Base-by-base conservation (phyloP, 306 rosid genomes). In the Prunus fruticosa region DNA sequence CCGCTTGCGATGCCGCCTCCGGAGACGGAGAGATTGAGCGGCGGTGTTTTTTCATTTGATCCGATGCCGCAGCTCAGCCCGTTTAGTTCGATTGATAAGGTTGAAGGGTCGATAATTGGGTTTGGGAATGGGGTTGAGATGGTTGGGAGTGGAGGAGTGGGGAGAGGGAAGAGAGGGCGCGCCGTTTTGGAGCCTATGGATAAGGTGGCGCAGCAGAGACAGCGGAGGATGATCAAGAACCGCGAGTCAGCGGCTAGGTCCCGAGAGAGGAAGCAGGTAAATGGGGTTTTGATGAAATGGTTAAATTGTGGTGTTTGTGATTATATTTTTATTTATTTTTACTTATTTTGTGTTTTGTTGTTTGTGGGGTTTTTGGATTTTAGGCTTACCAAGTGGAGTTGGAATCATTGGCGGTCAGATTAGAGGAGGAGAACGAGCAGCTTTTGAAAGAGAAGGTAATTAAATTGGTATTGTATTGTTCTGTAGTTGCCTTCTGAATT, bases 331-430 rank as follows among this genome's bases (percentile, higher is more conserved):
- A 0, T 3, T 34, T 5, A 32, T 38, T 8, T 5, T 18, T 16
- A 5, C 25, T 38, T 19, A 64, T 18, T 56, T 45, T 67, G 71
- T 28, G 23, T 11, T 43, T 30, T 28, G 25, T 9, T 52, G 71
- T 13, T 14, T 54, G 16, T 56, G 15, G 30, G 11, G n/a, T 32
- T 43, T 72, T 58, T 73, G 43, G 50, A 72, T 68, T 86, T 66
- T 75, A 91, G 98, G 99, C 99, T 43, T 90, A 95, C 72, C 97
- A 95, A 82, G 91, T 82, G 28, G 99, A 95, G 76, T 82, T 95
- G 82, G 99, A 95, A 83, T 73, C 96, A 0, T 78, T 95, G 81
- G 92, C 90, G 2, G 89, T 89, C 76, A 89, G 76, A 45, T 86
- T 95, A 51, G 93, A 90, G 89, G 97, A 90, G 80, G 97, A 95